Percentiles rank a stretch among this genome's conserved stretches.
Conservation (phyloP, 2,329 filamentous ascomycete genomes). For the Rhytidhysteron rufulum region DNA sequence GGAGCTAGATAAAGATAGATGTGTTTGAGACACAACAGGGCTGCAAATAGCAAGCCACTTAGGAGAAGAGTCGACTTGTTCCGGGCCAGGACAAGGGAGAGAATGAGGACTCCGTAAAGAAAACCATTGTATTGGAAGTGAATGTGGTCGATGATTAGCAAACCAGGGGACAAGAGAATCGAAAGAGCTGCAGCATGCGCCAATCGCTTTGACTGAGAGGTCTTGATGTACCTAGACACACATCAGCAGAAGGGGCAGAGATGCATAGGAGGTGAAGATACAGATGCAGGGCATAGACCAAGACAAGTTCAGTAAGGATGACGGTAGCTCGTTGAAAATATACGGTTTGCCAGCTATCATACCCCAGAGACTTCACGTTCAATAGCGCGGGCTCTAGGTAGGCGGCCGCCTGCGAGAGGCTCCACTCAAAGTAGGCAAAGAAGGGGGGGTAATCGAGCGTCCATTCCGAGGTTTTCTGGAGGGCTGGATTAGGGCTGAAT, state of each 20-base stretch:
- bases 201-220: conserved; percentile 67
- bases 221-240: conserved; percentile 65
- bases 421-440: conserved; percentile 96
- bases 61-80: conserved; percentile 69
- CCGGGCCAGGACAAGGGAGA: conserved; percentile 80
- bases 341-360: conserved; percentile 89
- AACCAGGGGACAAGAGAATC: conserved; percentile 83
- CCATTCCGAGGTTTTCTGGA: conserved; percentile 90
- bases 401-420: conserved; percentile 74
- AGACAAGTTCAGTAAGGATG: conserved; percentile 75
- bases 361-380: conserved; percentile 71
- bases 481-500: conserved; percentile 9
- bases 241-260: conserved; percentile 10
- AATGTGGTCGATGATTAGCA: conserved; percentile 96
- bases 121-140: conserved; percentile 99
- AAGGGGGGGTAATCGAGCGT: conserved; percentile 98
- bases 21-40: conserved; percentile 89
- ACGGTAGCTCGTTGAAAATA: conserved; percentile 93
- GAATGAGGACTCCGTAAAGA: conserved; percentile 84
- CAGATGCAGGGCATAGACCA: conserved; percentile 78
- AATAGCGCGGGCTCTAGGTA: conserved; percentile 80
- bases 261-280: conserved; percentile 38
- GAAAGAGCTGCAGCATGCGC: conserved; percentile 86
- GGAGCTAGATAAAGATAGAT: conserved; percentile 96
- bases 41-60: conserved; percentile 80